phyloP scores from a whole-genome alignment of 148 eudicot species.

The Oxyria digyna region DNA sequence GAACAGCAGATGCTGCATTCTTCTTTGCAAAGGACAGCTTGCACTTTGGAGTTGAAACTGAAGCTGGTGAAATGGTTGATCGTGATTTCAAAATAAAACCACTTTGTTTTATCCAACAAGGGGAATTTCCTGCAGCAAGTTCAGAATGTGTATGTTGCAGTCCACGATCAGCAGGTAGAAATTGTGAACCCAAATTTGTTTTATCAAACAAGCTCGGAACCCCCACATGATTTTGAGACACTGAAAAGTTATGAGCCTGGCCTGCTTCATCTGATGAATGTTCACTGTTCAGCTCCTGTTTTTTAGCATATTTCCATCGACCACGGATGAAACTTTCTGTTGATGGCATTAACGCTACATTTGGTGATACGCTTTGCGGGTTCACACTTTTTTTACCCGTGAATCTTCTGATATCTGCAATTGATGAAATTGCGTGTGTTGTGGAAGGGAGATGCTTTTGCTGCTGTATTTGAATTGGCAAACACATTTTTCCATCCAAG shows the following conservation, averaged over 20 bases:
- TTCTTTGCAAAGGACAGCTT: background rate
- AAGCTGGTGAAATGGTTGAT: background rate
- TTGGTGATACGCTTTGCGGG: background rate
- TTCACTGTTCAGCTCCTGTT: background rate
- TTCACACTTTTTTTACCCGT: background rate
- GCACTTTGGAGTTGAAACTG: background rate
- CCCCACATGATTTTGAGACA: background rate
- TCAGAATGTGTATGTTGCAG: conserved; percentile 2
- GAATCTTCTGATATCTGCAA: background rate
- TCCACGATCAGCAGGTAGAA: background rate
- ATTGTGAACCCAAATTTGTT: background rate
- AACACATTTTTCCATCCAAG: background rate
- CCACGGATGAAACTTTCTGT: background rate
- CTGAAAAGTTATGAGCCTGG: background rate
- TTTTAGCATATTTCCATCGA: background rate
- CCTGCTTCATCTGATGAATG: background rate
- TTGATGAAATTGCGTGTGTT: background rate
- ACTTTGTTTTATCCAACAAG: background rate
- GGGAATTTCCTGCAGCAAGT: background rate
- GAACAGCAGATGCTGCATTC: background rate
- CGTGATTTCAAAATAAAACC: background rate
- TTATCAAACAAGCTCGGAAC: background rate
- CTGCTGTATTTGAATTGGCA: background rate
- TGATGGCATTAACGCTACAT: conserved; percentile 2
- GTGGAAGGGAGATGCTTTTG: background rate